Percentiles rank a stretch among this genome's conserved stretches.
Evolutionary conservation across 768 basidiomycete genomes (phyloP).

Genomic region (Mycena vulgaris): DNA sequence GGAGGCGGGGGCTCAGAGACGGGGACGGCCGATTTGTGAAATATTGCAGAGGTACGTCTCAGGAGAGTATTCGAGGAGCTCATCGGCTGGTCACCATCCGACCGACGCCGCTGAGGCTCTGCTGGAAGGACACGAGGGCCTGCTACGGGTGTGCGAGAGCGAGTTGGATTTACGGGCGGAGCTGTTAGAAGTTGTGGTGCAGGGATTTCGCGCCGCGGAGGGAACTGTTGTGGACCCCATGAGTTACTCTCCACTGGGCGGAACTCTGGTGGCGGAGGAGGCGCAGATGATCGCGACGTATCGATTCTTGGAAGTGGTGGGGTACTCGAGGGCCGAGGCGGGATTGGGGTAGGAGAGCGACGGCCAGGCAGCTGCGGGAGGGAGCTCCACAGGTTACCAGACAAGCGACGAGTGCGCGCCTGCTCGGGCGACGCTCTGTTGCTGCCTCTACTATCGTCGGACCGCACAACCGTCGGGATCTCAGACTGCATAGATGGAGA

Average conservation of each 20-base stretch:
- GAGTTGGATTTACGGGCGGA: conserved; percentile 18
- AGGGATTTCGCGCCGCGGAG: conserved; percentile 20
- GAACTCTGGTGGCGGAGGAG: not conserved
- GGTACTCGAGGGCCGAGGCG: conserved; percentile 35
- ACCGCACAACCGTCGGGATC: conserved; percentile 36
- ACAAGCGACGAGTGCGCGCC: conserved; percentile 19
- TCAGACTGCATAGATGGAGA: not conserved
- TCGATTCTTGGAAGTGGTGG: conserved; percentile 35
- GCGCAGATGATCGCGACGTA: conserved; percentile 11
- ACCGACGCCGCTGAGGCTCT: conserved; percentile 59
- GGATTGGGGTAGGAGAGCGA: conserved; percentile 18
- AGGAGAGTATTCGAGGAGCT: conserved; percentile 7
- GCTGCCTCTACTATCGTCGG: conserved; percentile 15
- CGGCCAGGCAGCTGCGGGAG: conserved; percentile 24
- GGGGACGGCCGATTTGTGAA: conserved; percentile 21
- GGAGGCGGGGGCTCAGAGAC: not conserved
- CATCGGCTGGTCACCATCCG: conserved; percentile 58
- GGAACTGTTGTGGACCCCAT: conserved; percentile 17
- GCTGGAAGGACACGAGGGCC: conserved; percentile 41
- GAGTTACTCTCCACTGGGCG: not conserved
- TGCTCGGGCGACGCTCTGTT: not conserved
- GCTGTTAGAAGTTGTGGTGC: conserved; percentile 19
- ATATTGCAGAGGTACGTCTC: conserved; percentile 29
- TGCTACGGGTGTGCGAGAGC: conserved; percentile 41
- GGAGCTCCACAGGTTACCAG: conserved; percentile 30